These are phyloP conservation scores for Manihot esculenta DNA, from an alignment of 441 rosid genomes.

Conservation along the genomic window DNA sequence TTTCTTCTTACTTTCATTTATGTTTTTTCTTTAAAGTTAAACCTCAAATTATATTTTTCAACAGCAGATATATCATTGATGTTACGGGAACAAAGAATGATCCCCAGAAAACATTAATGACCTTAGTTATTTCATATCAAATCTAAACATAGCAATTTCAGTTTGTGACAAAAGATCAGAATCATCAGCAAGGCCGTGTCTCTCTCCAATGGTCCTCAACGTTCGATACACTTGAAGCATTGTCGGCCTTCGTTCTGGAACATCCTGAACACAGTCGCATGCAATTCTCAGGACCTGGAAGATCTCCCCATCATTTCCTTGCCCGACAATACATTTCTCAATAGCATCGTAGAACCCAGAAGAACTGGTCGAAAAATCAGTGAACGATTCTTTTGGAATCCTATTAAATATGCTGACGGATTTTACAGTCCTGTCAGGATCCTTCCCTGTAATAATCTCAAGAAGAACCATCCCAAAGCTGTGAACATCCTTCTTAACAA, in stretches of 20 bases:
- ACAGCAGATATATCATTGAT: too few relatives aligned
- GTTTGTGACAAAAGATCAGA: background rate
- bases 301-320: constrained; percentile 21
- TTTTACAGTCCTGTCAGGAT: background rate
- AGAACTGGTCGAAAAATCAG: background rate
- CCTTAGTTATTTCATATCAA: too few relatives aligned
- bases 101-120: too few relatives aligned
- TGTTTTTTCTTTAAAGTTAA: too few relatives aligned
- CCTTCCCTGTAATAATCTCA: constrained; percentile 20
- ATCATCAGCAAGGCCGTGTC: too few relatives aligned
- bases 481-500: constrained; percentile 25
- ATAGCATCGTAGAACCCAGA: constrained; percentile 15
- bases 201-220: background rate
- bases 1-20: too few relatives aligned
- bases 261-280: constrained; percentile 8
- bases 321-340: constrained; percentile 14
- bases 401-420: background rate
- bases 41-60: too few relatives aligned
- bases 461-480: constrained; percentile 25
- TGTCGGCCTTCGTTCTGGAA: constrained; percentile 13
- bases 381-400: background rate
- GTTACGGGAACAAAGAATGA: too few relatives aligned
- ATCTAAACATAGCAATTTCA: background rate
- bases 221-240: constrained; percentile 5
- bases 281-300: constrained; percentile 15